Evolutionary conservation across 257 asterid genomes (phyloP), one percentile per base, ranked within the genome.

Genomic region (Nicotiana tabacum): DNA sequence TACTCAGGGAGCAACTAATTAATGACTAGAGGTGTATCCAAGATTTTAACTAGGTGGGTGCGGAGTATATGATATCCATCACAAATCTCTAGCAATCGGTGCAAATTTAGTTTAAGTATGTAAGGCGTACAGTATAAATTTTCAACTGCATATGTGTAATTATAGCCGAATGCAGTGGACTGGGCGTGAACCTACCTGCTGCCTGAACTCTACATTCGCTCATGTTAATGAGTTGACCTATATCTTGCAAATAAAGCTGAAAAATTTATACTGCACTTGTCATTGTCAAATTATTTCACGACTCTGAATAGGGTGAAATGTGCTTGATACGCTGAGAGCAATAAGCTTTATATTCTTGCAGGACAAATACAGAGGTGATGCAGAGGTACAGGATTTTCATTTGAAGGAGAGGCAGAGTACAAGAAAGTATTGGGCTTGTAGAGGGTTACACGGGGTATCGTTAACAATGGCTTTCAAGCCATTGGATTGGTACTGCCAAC

Each of bases 401-500:
- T 74, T 74, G 62, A 74, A 74, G 79, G 24, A 48, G 61, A 74
- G 60, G 7, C 21, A 2, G 37, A n/a, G 78, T 72, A 43, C 60
- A 6, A 70, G 3, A 74, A 74, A 27, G 21, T 48, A 74, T 74
- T 84, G 87, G 64, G 62, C 65, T 81, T 79, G 82, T 82, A 80
- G 88, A 76, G 82, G 72, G 80, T 87, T 87, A 56, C 43, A 66
- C 70, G 80, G 78, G 85, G 13, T 74, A 48, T 27, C 8, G 39
- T 68, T 82, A 53, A 69, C 56, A 80, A 96, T 96, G 99, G 93
- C 89, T 65, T 91, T 92, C 89, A 80, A 91, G 90, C 94, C 97
- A 56, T 81, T 93, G 65, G 95, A 89, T 55, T 94, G 99, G 99
- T 96, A 92, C 74, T 96, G 98, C 88, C 87, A 89, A 91, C 98